A percentile compares a stretch with the other conserved stretches of the same genome.
phyloP scores from a whole-genome alignment of 129 eudicot genomes.

The Rutidosis leptorrhynchoides region DNA sequence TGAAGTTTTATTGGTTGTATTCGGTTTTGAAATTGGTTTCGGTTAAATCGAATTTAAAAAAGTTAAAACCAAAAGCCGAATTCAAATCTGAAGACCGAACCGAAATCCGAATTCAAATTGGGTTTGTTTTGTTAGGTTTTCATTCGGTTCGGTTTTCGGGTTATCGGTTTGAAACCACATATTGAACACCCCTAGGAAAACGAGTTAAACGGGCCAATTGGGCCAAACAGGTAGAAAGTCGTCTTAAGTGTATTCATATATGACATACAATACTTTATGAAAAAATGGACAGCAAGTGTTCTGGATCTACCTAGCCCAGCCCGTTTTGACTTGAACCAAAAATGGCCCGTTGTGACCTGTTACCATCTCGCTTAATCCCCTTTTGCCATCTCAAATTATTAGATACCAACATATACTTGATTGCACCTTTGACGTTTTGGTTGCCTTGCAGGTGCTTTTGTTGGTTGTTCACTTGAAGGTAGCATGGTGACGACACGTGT shows the following conservation, averaged over 20 bases:
- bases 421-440: not conserved
- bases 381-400: not conserved
- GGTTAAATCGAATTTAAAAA: no score
- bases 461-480: conserved; percentile 67
- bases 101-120: no score
- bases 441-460: conserved; percentile 57
- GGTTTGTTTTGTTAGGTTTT: no score
- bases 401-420: not conserved
- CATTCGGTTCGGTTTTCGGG: no score
- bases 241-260: not conserved
- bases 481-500: conserved; percentile 49
- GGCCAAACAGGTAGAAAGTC: not conserved
- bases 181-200: no score
- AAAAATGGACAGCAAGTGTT: not conserved
- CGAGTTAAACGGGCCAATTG: no score
- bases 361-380: not conserved
- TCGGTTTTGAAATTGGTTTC: no score
- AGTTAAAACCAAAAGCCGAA: no score
- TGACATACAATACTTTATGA: not conserved
- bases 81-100: no score
- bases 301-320: not conserved
- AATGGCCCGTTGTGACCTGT: not conserved
- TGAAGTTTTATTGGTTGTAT: no score
- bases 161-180: no score
- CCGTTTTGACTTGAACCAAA: not conserved